Percentiles rank a stretch among this genome's conserved stretches.
phyloP scores from a whole-genome alignment of 108 stramenopile genomes.

The Pseudonitzschia delicatissima region DNA sequence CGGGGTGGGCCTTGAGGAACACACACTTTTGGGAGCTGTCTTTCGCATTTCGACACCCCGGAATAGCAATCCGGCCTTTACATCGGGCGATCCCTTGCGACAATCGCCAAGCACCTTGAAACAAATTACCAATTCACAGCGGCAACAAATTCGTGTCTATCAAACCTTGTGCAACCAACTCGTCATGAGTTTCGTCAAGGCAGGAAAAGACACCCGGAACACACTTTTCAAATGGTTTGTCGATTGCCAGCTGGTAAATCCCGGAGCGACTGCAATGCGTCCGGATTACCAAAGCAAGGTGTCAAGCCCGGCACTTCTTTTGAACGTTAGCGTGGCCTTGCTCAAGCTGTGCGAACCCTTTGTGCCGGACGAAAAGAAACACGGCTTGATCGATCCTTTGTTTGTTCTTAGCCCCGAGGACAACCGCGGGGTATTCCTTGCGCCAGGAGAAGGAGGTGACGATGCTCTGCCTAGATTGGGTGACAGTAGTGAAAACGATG shows the following conservation, averaged over 20 bases:
- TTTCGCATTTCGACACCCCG: conserved; percentile 62
- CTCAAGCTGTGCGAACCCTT: conserved; percentile 86
- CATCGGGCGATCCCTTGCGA: conserved; percentile 32
- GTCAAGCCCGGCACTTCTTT: conserved; percentile 45
- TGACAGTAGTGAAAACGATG: conserved; percentile 27
- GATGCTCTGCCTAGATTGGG: conserved; percentile 72
- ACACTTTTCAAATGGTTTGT: conserved; percentile 73
- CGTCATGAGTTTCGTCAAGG: conserved; percentile 63
- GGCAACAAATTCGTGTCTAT: conserved; percentile 62
- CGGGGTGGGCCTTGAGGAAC: conserved; percentile 76
- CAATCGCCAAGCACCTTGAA: conserved; percentile 52
- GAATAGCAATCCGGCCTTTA: conserved; percentile 51
- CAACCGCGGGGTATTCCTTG: conserved; percentile 67
- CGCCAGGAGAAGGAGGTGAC: conserved; percentile 23
- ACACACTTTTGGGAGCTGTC: conserved; percentile 70
- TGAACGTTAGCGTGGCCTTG: conserved; percentile 63
- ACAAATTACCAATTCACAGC: conserved; percentile 43
- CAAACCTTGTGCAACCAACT: conserved; percentile 65
- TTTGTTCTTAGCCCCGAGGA: conserved; percentile 62
- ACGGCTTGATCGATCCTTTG: conserved; percentile 62
- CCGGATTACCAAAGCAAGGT: conserved; percentile 71
- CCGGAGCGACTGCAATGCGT: conserved; percentile 63
- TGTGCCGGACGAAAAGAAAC: conserved; percentile 52
- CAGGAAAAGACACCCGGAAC: conserved; percentile 54
- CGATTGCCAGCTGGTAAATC: conserved; percentile 78